Conservation (phyloP, 2,329 filamentous ascomycete species). For the Paraconiothyrium brasiliense region DNA sequence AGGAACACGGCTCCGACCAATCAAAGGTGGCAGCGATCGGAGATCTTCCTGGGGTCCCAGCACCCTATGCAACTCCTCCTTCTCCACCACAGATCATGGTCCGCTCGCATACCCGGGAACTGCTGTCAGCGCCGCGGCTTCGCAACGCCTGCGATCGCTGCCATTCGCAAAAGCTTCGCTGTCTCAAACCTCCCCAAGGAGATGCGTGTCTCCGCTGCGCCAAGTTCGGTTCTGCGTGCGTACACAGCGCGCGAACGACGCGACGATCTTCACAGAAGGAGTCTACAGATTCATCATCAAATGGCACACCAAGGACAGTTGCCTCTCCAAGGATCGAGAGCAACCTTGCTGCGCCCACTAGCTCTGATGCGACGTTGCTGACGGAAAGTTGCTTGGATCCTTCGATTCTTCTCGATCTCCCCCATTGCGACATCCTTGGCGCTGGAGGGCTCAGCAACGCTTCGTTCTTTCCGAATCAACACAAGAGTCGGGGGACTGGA, state of each 20-base stretch:
- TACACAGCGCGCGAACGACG: slow-evolving; percentile 8
- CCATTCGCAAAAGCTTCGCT: slow-evolving; percentile 22
- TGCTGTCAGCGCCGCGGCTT: slow-evolving; percentile 3
- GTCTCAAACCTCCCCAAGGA: slow-evolving; percentile 11
- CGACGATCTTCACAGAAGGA: not conserved
- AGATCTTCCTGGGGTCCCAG: no score
- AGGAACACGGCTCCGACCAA: no score
- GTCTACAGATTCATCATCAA: not conserved
- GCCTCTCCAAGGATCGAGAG: not conserved
- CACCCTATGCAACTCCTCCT: not conserved
- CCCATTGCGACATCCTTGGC: not conserved
- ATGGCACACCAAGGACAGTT: not conserved
- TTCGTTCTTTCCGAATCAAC: not conserved
- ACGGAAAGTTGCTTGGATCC: not conserved
- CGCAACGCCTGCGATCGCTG: slow-evolving; percentile 20
- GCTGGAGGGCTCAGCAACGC: not conserved
- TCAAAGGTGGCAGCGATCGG: no score
- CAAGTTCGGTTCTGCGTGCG: slow-evolving; percentile 6
- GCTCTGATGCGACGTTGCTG: not conserved
- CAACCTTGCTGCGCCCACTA: not conserved
- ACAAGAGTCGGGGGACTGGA: not conserved
- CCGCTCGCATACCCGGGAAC: slow-evolving; percentile 15
- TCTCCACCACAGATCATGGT: slow-evolving; percentile 14
- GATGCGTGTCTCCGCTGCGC: slow-evolving; percentile 14
- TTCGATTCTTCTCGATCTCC: not conserved